Percentiles rank a stretch among this genome's conserved stretches.
phyloP scores from a whole-genome alignment of 495 filamentous ascomycete species.

The Podospora pseudocomata region DNA sequence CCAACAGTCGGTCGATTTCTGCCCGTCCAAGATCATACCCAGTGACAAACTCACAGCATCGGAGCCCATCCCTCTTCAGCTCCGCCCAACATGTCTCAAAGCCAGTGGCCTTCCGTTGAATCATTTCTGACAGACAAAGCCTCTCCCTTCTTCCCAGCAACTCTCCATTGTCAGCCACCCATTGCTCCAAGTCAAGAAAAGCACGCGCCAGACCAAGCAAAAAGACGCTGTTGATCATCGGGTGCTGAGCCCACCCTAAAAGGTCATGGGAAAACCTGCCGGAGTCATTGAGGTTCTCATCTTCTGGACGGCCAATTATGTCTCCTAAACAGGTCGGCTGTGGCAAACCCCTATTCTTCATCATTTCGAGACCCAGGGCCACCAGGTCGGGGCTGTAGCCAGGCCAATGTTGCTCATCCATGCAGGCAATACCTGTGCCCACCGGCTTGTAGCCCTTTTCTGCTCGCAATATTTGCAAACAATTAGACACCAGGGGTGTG shows the following conservation, averaged over 20 bases:
- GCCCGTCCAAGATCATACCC: background rate
- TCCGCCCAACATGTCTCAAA: background rate
- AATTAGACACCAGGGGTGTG: background rate
- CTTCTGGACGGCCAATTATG: background rate
- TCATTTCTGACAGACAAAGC: background rate
- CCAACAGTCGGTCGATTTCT: background rate
- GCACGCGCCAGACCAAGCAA: background rate
- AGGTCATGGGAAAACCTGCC: background rate
- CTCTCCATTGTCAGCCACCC: background rate
- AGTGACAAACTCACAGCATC: background rate
- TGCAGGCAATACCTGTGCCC: constrained; percentile 8
- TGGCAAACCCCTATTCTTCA: background rate
- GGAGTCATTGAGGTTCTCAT: background rate
- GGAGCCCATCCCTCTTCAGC: background rate
- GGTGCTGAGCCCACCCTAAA: background rate
- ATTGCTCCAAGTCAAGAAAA: background rate
- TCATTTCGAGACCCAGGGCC: constrained; percentile 11
- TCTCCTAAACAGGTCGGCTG: background rate
- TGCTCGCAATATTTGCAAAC: constrained; percentile 13
- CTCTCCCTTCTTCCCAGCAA: background rate
- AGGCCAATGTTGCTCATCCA: constrained; percentile 12
- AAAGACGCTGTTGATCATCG: background rate
- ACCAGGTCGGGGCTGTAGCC: constrained; percentile 3
- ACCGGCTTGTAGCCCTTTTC: constrained; percentile 10
- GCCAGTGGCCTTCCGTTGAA: background rate